phyloP scores from a whole-genome alignment of 306 rosid genomes.

The Alnus glutinosa region DNA sequence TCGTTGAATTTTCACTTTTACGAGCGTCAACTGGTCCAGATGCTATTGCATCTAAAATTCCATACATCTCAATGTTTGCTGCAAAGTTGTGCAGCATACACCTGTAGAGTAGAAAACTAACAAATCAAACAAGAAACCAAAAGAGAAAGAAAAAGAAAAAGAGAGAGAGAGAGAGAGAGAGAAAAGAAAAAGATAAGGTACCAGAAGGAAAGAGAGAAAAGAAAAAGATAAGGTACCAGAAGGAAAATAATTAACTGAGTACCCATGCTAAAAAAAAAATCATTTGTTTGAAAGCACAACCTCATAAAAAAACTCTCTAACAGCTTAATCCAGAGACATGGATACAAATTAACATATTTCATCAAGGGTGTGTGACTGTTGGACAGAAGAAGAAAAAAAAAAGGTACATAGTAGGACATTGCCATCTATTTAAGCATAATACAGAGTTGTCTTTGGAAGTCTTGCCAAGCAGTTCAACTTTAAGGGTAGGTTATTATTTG shows the following conservation, averaged over 20 bases:
- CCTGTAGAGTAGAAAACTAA: constrained; percentile 55
- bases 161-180: constrained; percentile 2
- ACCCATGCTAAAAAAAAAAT: neutral
- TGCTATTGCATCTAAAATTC: constrained; percentile 69
- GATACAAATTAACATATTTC: constrained; percentile 8
- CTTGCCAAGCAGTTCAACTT: constrained; percentile 17
- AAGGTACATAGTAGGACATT: constrained; percentile 12
- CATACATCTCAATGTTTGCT: constrained; percentile 88
- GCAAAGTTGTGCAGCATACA: constrained; percentile 97
- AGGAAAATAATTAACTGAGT: neutral
- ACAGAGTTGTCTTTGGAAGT: neutral
- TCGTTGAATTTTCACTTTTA: constrained; percentile 72
- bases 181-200: constrained; percentile 17
- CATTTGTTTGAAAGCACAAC: too few species aligned
- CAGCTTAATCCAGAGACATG: constrained; percentile 1
- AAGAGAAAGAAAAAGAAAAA: constrained; percentile 21
- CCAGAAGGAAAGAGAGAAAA: too few species aligned
- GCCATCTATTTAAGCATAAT: neutral
- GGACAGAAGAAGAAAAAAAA: constrained; percentile 4
- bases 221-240: neutral
- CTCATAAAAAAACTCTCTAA: neutral
- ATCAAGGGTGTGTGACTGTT: too few species aligned
- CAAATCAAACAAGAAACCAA: constrained; percentile 4
- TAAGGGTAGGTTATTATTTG: constrained; percentile 20
- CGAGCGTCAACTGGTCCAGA: constrained; percentile 88